Percentiles rank a stretch among this genome's conserved stretches.
Conservation (phyloP, 371 early-diverging fungal genomes). For the Vairimorpha ceranae region DNA sequence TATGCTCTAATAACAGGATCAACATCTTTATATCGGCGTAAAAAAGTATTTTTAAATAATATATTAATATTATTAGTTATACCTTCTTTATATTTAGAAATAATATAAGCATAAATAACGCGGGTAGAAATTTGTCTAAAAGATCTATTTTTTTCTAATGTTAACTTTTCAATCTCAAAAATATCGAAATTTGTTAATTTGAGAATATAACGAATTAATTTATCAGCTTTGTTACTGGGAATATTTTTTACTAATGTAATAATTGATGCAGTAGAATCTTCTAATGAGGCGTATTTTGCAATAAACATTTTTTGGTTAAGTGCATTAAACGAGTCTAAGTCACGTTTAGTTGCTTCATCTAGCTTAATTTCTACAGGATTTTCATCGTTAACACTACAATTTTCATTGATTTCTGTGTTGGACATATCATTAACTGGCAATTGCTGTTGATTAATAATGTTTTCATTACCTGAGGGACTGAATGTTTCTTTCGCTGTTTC, state of each 20-base stretch:
- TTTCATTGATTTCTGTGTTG: too few relatives aligned
- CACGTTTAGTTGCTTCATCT: too few relatives aligned
- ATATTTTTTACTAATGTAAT: background rate
- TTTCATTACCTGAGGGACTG: too few relatives aligned
- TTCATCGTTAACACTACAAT: too few relatives aligned
- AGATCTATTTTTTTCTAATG: constrained; percentile 6
- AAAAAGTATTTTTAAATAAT: constrained; percentile 37
- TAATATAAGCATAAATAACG: constrained; percentile 18
- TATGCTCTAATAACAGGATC: constrained; percentile 36
- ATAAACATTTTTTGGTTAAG: background rate
- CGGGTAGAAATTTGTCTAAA: constrained; percentile 17
- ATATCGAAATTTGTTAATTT: constrained; percentile 9
- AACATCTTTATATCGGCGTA: constrained; percentile 34
- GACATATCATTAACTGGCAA: too few relatives aligned
- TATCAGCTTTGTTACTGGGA: background rate
- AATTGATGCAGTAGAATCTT: constrained; percentile 13
- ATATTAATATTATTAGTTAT: background rate
- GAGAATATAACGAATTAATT: constrained; percentile 2
- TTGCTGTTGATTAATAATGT: too few relatives aligned
- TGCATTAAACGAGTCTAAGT: constrained; percentile 3
- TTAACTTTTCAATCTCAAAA: background rate
- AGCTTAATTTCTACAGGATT: too few relatives aligned
- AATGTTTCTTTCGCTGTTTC: too few relatives aligned
- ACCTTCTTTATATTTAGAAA: background rate
- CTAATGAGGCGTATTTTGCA: background rate